phyloP scores from a whole-genome alignment of 306 rosid species.

The Oxytropis ochrocephala region DNA sequence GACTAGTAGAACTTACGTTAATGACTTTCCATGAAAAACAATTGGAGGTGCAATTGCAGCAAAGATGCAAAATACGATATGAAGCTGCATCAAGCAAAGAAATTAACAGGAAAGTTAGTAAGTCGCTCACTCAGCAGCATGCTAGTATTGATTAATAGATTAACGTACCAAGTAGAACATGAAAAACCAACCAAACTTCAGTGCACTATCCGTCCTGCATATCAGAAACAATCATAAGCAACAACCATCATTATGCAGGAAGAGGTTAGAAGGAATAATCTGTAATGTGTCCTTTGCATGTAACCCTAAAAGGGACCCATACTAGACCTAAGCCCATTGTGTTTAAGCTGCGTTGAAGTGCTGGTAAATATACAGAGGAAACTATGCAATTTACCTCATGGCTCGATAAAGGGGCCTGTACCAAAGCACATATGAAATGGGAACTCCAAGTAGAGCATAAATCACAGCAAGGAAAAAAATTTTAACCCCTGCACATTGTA shows the following conservation, averaged over 20 bases:
- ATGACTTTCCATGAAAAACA: constrained; percentile 89
- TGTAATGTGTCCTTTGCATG: neutral
- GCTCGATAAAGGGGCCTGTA: constrained; percentile 97
- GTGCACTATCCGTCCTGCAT: constrained; percentile 96
- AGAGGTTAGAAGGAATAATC: neutral
- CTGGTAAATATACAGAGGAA: constrained; percentile 1
- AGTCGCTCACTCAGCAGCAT: neutral
- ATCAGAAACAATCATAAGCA: constrained; percentile 23
- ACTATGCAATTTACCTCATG: constrained; percentile 53
- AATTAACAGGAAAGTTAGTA: constrained; percentile 25
- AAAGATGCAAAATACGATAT: constrained; percentile 74
- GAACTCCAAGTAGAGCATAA: constrained; percentile 82
- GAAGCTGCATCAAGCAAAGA: constrained; percentile 56
- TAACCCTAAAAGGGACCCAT: constrained; percentile 3
- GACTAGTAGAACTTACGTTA: constrained; percentile 61
- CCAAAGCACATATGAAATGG: constrained; percentile 94
- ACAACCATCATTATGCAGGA: neutral
- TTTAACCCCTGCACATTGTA: constrained; percentile 60
- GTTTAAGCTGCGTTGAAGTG: neutral
- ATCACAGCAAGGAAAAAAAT: constrained; percentile 96
- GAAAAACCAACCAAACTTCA: constrained; percentile 95
- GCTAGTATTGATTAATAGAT: constrained; percentile 7
- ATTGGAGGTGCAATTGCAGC: constrained; percentile 98
- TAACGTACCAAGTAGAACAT: constrained; percentile 79
- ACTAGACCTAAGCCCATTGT: constrained; percentile 4